Base-by-base conservation (phyloP, 192 early-diverging fungal genomes). In the Gigaspora rosea region DNA sequence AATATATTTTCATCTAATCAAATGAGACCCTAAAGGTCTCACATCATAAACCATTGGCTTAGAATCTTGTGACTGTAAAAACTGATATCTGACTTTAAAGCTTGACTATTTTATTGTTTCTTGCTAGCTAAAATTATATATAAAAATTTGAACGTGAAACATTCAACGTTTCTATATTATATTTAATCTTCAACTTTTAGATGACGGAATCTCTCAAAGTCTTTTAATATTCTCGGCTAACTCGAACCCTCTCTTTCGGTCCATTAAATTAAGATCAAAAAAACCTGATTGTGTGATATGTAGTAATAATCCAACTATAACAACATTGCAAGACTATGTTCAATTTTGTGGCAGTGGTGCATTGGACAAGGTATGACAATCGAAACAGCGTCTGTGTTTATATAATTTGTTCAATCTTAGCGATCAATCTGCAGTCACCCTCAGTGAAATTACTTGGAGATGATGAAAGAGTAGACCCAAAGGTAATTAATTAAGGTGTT, bases 291-390 rank as follows among this genome's bases (percentile, higher is more conserved):
- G 97, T 82, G 87, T 88, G 12, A 89, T 94, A n/a, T 99, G 97
- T 75, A 95, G 96, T 8, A 90, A 96, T 32, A 63, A 86, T 0
- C 95, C 97, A 6, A 92, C 90, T 0, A 89, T 98, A 33, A 93
- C 85, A 0, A 78, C 90, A 76, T 84, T 96, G 18, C 92, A 92
- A n/a, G 95, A 99, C 75, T 99, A 99, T 84, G 92, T 92, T 20
- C 89, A 92, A 20, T 97, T 97, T 68, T 99, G 97, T 84, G 93
- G 94, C 18, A 78, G 89, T 8, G 87, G 85, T n/a, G 89, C 93
- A 3, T 86, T 85, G 36, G 95, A 97, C 81, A 92, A 94, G 80
- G 90, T 90, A 13, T 61, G 32, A 71, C 22, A 56, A 80, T 35
- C 56, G 70, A 78, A 18, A 66, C 64, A 11, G 71, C 79, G 27